Base-by-base conservation (phyloP, 305 asterid species). In the Fraxinus latifolia region DNA sequence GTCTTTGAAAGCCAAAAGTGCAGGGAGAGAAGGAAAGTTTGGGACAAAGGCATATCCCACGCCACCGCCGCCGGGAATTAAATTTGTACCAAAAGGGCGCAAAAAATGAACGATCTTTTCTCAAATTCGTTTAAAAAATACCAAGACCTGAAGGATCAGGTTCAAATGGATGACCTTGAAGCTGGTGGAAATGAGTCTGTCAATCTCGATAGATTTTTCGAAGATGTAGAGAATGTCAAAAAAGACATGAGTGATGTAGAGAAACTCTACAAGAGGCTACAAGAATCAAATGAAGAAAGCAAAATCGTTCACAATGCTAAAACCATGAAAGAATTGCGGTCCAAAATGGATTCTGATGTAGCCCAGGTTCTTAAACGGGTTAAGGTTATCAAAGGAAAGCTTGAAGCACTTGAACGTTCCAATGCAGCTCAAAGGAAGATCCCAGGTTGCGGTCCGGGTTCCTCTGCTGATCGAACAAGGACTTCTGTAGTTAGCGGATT, bases 91-190 rank as follows among this genome's bases (percentile, higher is more conserved):
- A 12, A 3, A 44, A 44, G 55, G 17, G 55, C 17, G 17, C 77
- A 36, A 77, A 92, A 91, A 82, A 95, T 95, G 98, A 95, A 95
- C 72, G 98, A 95, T 72, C 91, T 95, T 0, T 90, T 95, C 87
- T 95, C 98, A 8, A 89, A 83, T 53, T 95, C 98, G 0, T 89
- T 95, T 84, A 91, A 84, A 75, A 87, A 78, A 32, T 85, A 87
- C 88, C 95, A 92, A 73, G 97, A 89, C 75, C 50, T 87, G 21
- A 87, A 83, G 74, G 80, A 73, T 17, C 89, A 86, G 81, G 85
- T 83, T 42, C 84, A 83, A 1, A 83, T 76, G 83, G 87, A 87
- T n/a, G 96, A 92, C 84, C 85, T 91, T n/a, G 97, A 94, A 81
- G 79, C 88, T 4, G 95, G 93, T 0, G 88, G 73, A 86, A 5